phyloP scores from a whole-genome alignment of 148 eudicot genomes.

The Persicaria maculosa region DNA sequence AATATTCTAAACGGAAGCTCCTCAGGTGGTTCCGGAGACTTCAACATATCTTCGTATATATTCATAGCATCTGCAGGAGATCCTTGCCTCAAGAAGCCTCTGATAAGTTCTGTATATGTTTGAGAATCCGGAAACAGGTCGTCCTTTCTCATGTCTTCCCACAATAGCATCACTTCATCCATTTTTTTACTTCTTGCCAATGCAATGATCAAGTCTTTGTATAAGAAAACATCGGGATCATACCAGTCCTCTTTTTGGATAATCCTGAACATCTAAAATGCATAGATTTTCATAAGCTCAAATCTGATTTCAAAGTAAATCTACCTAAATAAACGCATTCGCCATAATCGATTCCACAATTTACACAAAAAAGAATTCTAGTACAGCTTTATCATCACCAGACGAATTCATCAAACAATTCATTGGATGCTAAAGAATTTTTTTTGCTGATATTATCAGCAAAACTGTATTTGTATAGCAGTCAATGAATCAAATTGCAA shows the following conservation, averaged over 20 bases:
- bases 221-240: conserved; percentile 65
- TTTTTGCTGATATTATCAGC: too few relatives aligned
- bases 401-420: not conserved
- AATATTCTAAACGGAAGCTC: conserved; percentile 81
- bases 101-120: conserved; percentile 77
- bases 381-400: not conserved
- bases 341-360: not conserved
- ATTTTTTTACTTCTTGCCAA: conserved; percentile 60
- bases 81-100: conserved; percentile 78
- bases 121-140: conserved; percentile 75
- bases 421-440: not conserved
- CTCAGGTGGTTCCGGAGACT: conserved; percentile 88
- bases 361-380: not conserved
- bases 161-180: conserved; percentile 71
- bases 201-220: conserved; percentile 84
- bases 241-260: conserved; percentile 91
- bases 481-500: not conserved
- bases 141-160: conserved; percentile 86
- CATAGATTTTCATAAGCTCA: not conserved
- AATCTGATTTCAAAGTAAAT: not conserved
- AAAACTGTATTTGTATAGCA: too few relatives aligned
- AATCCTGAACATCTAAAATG: conserved; percentile 56
- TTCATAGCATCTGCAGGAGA: conserved; percentile 98
- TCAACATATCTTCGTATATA: conserved; percentile 90
- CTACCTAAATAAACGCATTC: not conserved